Base-by-base conservation (phyloP, 345 rosid species). In the Ceriops zippeliana region DNA sequence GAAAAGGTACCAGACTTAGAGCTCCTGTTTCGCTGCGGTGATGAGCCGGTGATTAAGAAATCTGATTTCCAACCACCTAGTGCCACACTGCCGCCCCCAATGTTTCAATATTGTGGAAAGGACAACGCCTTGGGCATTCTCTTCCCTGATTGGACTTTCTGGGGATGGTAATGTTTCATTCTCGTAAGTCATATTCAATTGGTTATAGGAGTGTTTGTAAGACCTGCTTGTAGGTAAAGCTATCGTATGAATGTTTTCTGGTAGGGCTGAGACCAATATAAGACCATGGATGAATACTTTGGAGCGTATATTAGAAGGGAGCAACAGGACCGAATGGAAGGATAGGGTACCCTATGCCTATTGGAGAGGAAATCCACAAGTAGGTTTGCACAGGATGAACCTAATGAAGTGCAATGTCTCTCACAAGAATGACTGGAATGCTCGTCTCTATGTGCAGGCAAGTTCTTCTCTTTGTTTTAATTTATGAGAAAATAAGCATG, bases 111-210 rank as follows among this genome's bases (percentile, higher is more conserved):
- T 59, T 84, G 90, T 61, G 80, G 84, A 17, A 70, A 84, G 28
- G 69, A 74, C 17, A 65, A 80, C 19, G 59, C 85, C 0, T 70
- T 82, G 28, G 89, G 81, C 72, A 83, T 86, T 37, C 83, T 84
- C 8, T 87, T 87, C 54, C 89, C 88, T 58, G 90, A 88, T 30
- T 88, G 93, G 96, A 78, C 90, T 75, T 90, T 88, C 70, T 88
- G 93, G 96, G 91, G 87, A 28, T 86, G 93, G 96, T 89, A 82
- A 68, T 58, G 52, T 47, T 70, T 38, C 17, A 16, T 32, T 1
- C 10, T 34, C 7, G 37, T 34, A 34, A 34, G 37, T 34, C 37
- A 34, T 24, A 34, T 34, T 34, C 37, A 34, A 7, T 34, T 34
- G 37, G 37, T 34, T 34, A 42, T 42, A 42, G 19, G 16, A 11